Base-by-base conservation (phyloP, 1,284 basidiomycete genomes). In the Somion occarium region DNA sequence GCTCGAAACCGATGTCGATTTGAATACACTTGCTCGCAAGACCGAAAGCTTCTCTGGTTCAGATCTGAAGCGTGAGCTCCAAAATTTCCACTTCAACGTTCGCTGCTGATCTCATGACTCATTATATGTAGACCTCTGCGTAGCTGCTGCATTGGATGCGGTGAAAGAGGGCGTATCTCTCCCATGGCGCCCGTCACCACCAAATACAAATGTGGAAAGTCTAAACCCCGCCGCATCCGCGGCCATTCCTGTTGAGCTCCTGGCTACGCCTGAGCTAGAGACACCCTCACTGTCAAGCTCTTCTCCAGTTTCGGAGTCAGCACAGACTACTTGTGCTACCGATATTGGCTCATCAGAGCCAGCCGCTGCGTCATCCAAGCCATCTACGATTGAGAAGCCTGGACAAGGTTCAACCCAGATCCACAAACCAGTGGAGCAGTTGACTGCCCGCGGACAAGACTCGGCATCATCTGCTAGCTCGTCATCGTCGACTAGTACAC, bases 31-130 rank as follows among this genome's bases (percentile, higher is more conserved):
- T 20, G 88, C 90, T 2, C 80, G 78, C 64, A 78, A 82, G 62
- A 93, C 93, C 0, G 89, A 91, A 49, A 82, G 80, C 52, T 96
- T 93, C 69, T 95, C 93, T 49, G 93, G 93, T 15, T 93, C 91
- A n/a, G 93, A 96, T 67, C 72, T 96, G 52, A 95, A 94, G 68
- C 91, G 93, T 94, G 57, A 66, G 90, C 76, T 15, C 13, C 4
- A 15, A 5, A 18, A 20, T 4, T 25, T 23, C 9, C n/a, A 26
- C 18, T n/a, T 23, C 44, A 12, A 23, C 12, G 25, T 27, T 27
- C 24, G 3, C 7, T 50, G n/a, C 39, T 50, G 34, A 37, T 37
- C 22, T 42, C 23, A 38, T 22, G 34, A 48, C 48, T 9, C 38
- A 3, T 22, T 44, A 18, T 24, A 3, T 18, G 2, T 59, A 95